Base-by-base conservation (phyloP, 495 filamentous ascomycete genomes). In the Talaromyces adpressus region DNA sequence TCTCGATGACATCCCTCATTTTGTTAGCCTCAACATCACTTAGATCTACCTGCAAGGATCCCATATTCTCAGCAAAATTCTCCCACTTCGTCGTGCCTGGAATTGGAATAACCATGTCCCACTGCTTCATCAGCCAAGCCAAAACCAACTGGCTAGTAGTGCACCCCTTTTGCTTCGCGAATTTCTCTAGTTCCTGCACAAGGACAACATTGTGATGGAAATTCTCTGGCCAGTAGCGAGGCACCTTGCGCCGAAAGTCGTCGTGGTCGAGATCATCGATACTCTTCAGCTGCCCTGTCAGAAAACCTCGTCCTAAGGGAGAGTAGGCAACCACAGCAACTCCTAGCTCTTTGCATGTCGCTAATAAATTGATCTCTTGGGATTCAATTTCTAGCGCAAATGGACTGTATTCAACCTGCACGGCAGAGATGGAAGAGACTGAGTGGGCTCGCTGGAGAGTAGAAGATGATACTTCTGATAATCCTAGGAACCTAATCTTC, bases 291-390 rank as follows among this genome's bases (percentile, higher is more conserved):
- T 75, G 62, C 5, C 83, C 84, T 0, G 79, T 81, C 23, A 90
- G 68, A 16, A 89, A 71, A 8, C 87, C 87, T 4, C 78, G 80
- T 3, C 86, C 85, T 4, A 90, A 73, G 0, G 89, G 88, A 12
- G 75, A 81, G 70, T 85, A 89, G 0, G 84, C 84, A 0, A 90
- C 77, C 6, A 86, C 71, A 0, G 85, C 74, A 18, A 87, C 72
- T 8, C 9, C 85, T 86, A 9, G 49, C 22, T 52, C 49, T 52
- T 52, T 52, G 12, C 49, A 52, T 22, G 49, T 52, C 23, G 49
- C 49, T 52, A 52, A 14, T 6, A 52, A 6, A 14, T 62, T 72
- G 67, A 23, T 53, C 67, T 61, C 70, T 67, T 6, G 18, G 25
- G 39, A 65, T 69, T 82, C 79, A 49, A 81, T 80, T 18, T 80